These are phyloP conservation scores for Pseudocercospora crystallina DNA, from an alignment of 2,329 filamentous ascomycete species.

Conservation along the genomic window DNA sequence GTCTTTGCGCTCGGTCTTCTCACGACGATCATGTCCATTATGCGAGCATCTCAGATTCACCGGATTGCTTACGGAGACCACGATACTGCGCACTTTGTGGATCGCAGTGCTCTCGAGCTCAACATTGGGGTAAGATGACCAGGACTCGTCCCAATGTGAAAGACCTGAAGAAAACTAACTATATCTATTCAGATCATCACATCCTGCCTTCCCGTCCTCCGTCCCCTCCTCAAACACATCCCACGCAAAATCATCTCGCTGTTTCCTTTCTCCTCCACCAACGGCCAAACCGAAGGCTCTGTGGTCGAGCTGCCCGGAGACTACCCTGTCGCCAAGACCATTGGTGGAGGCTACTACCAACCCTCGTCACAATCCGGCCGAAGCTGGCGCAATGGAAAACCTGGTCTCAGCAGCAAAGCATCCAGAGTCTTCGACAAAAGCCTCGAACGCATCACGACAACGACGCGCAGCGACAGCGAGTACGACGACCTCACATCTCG, in stretches of 20 bases:
- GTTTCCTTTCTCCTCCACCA: slow-evolving; percentile 8
- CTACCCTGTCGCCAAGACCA: slow-evolving; percentile 9
- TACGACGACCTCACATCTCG: slow-evolving; percentile 8
- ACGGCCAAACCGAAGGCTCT: not conserved
- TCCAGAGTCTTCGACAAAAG: slow-evolving; percentile 5
- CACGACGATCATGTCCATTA: slow-evolving; percentile 17
- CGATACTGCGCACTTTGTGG: slow-evolving; percentile 18
- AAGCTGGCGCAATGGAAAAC: slow-evolving; percentile 2
- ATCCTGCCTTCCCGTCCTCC: slow-evolving; percentile 21
- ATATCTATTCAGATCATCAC: slow-evolving; percentile 18
- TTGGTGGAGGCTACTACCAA: slow-evolving; percentile 11
- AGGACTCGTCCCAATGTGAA: not conserved
- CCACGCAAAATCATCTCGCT: slow-evolving; percentile 16
- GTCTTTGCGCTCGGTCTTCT: slow-evolving; percentile 19
- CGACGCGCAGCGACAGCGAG: slow-evolving; percentile 3
- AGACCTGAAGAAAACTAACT: not conserved
- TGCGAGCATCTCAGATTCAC: slow-evolving; percentile 18
- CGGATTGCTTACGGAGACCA: slow-evolving; percentile 19
- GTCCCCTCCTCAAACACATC: slow-evolving; percentile 14
- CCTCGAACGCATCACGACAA: slow-evolving; percentile 5
- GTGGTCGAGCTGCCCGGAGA: slow-evolving; percentile 8
- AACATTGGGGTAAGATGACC: slow-evolving; percentile 17
- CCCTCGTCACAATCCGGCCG: not conserved
- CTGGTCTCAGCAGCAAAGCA: slow-evolving; percentile 4
- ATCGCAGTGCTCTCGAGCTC: slow-evolving; percentile 18